Evolutionary conservation across 2,329 filamentous ascomycete genomes (phyloP).

Genomic region (Raffaelea arxii): DNA sequence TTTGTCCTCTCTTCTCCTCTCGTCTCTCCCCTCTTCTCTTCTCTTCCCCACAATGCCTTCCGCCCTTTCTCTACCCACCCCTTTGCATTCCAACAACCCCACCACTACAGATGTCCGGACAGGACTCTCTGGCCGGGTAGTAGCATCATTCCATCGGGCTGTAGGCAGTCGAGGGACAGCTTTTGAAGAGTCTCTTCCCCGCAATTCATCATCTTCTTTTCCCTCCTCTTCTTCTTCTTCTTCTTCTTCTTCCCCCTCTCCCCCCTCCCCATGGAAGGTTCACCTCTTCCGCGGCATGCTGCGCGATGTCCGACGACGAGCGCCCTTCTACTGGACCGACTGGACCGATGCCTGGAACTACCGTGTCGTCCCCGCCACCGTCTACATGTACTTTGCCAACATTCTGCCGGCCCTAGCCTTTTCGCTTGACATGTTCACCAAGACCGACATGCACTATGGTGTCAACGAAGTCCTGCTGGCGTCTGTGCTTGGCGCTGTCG

Average conservation of each 20-base stretch:
- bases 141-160: slow-evolving; percentile 1
- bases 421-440: slow-evolving; percentile 87
- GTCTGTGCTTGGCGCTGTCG: slow-evolving; percentile 71
- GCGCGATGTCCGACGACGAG: slow-evolving; percentile 64
- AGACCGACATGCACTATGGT: slow-evolving; percentile 74
- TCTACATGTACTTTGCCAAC: slow-evolving; percentile 95
- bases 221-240: too few species aligned
- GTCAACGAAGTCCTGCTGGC: slow-evolving; percentile 87
- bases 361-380: slow-evolving; percentile 72
- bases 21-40: too few species aligned
- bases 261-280: slow-evolving; percentile 61
- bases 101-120: too few species aligned
- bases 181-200: too few species aligned
- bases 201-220: slow-evolving; percentile 1
- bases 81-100: too few species aligned
- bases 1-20: too few species aligned
- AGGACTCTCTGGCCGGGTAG: not conserved
- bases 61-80: too few species aligned
- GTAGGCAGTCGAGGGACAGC: not conserved
- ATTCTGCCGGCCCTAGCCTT: slow-evolving; percentile 82
- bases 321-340: slow-evolving; percentile 72
- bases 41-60: too few species aligned
- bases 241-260: too few species aligned
- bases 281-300: slow-evolving; percentile 69
- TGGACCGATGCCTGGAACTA: slow-evolving; percentile 88